Conservation (phyloP, 2,329 filamentous ascomycete genomes). For the Dactylellina haptotyla region DNA sequence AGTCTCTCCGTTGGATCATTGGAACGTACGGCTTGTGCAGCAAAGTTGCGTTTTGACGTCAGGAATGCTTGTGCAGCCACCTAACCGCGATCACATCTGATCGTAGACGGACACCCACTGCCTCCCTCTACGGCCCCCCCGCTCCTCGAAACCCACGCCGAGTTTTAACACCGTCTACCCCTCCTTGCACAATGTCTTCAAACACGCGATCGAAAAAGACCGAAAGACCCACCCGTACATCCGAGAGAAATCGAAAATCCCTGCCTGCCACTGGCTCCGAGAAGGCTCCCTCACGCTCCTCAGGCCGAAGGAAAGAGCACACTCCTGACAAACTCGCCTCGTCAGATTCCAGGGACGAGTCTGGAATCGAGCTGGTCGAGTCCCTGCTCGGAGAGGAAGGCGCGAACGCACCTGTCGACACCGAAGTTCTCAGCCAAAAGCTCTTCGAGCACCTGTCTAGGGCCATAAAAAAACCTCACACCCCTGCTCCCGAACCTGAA, state of each 20-base stretch:
- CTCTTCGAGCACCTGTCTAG: conserved; percentile 48
- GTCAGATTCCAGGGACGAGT: conserved; percentile 51
- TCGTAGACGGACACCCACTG: conserved; percentile 27
- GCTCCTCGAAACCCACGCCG: conserved; percentile 3
- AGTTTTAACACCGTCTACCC: neutral
- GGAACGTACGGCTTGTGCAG: conserved; percentile 3
- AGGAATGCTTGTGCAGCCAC: conserved; percentile 54
- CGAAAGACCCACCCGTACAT: conserved; percentile 52
- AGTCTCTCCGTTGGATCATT: neutral
- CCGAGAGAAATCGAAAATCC: conserved; percentile 52
- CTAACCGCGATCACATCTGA: conserved; percentile 54
- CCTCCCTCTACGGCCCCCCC: neutral
- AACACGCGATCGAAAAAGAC: conserved; percentile 53
- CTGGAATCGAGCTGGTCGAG: conserved; percentile 44
- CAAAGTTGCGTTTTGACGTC: conserved; percentile 23
- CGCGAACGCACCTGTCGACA: conserved; percentile 32
- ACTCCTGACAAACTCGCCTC: conserved; percentile 33
- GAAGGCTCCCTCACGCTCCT: conserved; percentile 40
- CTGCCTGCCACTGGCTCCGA: conserved; percentile 32
- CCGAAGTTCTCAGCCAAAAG: conserved; percentile 42
- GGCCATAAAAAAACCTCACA: conserved; percentile 53
- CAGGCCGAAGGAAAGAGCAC: conserved; percentile 46
- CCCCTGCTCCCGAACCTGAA: conserved; percentile 52
- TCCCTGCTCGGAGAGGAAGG: conserved; percentile 33
- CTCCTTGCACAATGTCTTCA: conserved; percentile 36